Evolutionary conservation across 176 grass and related monocot species (phyloP), one percentile per base, ranked within the genome.

Genomic region (Phragmites australis): DNA sequence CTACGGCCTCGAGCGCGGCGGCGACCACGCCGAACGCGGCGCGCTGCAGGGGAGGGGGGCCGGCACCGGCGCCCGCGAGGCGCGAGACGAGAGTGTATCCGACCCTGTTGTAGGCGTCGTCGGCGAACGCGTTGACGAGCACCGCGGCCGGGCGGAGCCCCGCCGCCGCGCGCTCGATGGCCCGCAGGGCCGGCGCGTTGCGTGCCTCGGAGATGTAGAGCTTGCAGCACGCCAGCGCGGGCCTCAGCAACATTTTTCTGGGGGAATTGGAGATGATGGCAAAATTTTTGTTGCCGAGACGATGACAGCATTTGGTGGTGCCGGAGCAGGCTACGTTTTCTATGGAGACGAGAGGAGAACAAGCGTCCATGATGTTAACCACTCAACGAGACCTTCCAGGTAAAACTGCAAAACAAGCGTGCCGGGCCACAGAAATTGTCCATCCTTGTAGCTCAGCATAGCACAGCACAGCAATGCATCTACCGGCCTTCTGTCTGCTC

Each of bases 121-220:
- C 88, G n/a, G 56, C 53, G 52, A 77, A 94, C 39, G 70, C 88
- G 64, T 92, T 97, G 51, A 85, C 58, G 50, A 92, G 29, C 48
- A 83, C 68, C 19, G 76, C 87, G 70, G 80, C 80, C 13, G 89
- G 89, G 46, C 65, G 74, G 21, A 25, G 39, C 26, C 44, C 81
- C 49, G 92, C 94, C 30, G 87, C 94, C 47, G 89, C 94, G 73
- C 66, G 71, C 51, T 97, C 91, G 74, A 97, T 87, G n/a, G 85
- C 72, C 29, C 87, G 80, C 23, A 94, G 74, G 19, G 86, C 85
- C 21, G 57, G 18, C 30, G 83, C 56, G 76, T 88, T 94, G 45
- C 87, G 77, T 23, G 83, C 70, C 89, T 97, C 95, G 34, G 94
- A 97, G 89, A 97, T 85, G 87, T 94, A 97, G 27, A 94, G 80